Evolutionary conservation across 805 yeast species (phyloP).

Genomic region (Candida stauntonica): DNA sequence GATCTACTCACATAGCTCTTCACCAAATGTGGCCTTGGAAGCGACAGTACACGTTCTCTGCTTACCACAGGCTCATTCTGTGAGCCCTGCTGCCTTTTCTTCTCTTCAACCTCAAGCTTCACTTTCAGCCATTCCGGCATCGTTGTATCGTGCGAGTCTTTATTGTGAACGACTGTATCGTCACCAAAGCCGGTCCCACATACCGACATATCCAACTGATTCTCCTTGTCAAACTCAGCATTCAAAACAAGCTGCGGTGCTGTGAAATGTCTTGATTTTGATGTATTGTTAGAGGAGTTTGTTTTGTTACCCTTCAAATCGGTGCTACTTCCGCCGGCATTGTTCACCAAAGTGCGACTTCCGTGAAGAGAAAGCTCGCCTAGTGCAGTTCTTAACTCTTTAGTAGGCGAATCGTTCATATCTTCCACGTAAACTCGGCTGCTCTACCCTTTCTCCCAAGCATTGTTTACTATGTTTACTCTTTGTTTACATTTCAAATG

Average conservation of each 20-base stretch:
- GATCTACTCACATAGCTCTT: conserved; percentile 1
- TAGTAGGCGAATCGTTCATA: conserved; percentile 15
- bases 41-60: neutral
- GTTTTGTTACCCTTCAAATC: conserved; percentile 1
- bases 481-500: conserved; percentile 2
- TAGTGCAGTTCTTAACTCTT: conserved; percentile 14
- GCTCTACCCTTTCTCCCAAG: neutral
- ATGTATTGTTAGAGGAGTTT: conserved; percentile 1
- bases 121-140: conserved; percentile 23
- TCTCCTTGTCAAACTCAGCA: conserved; percentile 14
- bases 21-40: conserved; percentile 10
- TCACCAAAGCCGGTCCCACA: conserved; percentile 5
- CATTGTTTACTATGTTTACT: neutral
- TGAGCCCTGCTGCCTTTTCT: neutral
- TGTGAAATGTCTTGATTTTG: conserved; percentile 8
- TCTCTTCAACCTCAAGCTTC: conserved; percentile 7
- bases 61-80: no score
- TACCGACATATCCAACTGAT: conserved; percentile 2
- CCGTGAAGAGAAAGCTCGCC: conserved; percentile 10
- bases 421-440: neutral
- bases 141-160: conserved; percentile 12
- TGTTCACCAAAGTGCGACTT: conserved; percentile 1
- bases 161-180: conserved; percentile 20
- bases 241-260: conserved; percentile 9
- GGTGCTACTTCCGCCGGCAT: neutral